Percentiles rank a stretch among this genome's conserved stretches.
phyloP scores from a whole-genome alignment of 768 basidiomycete genomes.

The Amanita phalloides region DNA sequence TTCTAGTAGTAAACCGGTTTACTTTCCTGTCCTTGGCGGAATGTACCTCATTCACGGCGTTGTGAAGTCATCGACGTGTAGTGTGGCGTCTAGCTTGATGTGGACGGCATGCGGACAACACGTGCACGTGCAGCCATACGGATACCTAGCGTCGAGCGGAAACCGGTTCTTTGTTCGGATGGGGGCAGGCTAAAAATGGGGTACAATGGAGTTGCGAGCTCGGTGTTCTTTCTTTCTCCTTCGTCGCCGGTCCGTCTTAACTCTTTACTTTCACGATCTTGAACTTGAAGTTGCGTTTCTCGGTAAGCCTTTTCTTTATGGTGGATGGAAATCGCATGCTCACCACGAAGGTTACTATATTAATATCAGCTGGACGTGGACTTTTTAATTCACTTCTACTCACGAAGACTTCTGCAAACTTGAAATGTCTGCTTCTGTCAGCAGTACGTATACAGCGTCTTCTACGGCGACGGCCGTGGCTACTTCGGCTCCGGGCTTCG shows the following conservation, averaged over 20 bases:
- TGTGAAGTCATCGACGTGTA: background rate
- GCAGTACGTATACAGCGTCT: background rate
- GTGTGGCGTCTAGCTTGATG: background rate
- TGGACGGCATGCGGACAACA: background rate
- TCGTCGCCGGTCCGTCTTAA: background rate
- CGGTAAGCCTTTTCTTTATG: background rate
- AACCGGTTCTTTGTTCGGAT: background rate
- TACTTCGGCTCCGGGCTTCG: background rate
- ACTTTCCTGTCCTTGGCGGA: background rate
- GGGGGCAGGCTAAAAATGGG: background rate
- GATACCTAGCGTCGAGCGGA: background rate
- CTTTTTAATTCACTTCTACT: background rate
- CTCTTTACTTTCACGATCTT: background rate
- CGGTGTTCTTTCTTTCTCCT: background rate
- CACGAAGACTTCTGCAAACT: background rate
- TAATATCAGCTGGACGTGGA: conserved; percentile 4
- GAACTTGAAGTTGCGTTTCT: background rate
- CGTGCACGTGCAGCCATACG: background rate
- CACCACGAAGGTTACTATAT: background rate
- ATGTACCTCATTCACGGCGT: background rate
- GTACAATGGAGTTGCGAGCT: background rate
- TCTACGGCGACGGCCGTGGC: background rate
- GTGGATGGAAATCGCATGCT: background rate
- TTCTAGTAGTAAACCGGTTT: background rate
- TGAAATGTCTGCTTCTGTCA: conserved; percentile 1